phyloP scores from a whole-genome alignment of 2,329 filamentous ascomycete genomes.

The Colletotrichum magnum region DNA sequence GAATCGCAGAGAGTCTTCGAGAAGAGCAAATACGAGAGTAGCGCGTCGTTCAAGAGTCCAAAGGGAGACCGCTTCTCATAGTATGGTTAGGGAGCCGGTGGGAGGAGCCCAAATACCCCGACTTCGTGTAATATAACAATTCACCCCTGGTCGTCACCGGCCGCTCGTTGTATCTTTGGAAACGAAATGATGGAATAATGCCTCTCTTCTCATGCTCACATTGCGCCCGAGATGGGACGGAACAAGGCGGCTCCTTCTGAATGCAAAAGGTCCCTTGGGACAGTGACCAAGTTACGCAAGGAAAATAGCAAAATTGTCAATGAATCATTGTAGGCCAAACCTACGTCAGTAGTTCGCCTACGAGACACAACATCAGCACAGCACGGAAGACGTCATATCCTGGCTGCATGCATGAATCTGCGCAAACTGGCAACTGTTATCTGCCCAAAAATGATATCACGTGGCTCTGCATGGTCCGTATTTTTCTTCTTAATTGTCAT shows the following conservation, averaged over 20 bases:
- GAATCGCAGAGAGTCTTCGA: slow-evolving; percentile 77
- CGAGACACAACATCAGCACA: background rate
- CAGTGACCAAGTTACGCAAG: background rate
- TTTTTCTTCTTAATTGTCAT: background rate
- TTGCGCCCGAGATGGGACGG: background rate
- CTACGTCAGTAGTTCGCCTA: slow-evolving; percentile 2
- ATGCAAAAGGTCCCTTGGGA: background rate
- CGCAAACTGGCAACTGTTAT: background rate
- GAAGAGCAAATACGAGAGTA: slow-evolving; percentile 92
- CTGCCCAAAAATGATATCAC: background rate
- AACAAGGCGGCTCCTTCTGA: background rate
- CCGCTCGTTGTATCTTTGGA: slow-evolving; percentile 33
- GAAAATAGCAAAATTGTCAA: slow-evolving; percentile 7
- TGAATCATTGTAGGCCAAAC: slow-evolving; percentile 8
- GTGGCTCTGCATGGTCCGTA: background rate
- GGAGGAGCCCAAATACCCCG: background rate
- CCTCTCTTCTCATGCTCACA: slow-evolving; percentile 10
- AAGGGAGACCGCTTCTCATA: slow-evolving; percentile 90
- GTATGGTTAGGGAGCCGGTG: background rate
- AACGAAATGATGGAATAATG: slow-evolving; percentile 27
- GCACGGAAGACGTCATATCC: background rate
- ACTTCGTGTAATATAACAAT: slow-evolving; percentile 35
- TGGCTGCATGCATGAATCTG: background rate
- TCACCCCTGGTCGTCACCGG: slow-evolving; percentile 10
- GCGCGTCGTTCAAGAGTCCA: slow-evolving; percentile 79